Evolutionary conservation across 768 basidiomycete genomes (phyloP).

Genomic region (Tylopilus sp.): DNA sequence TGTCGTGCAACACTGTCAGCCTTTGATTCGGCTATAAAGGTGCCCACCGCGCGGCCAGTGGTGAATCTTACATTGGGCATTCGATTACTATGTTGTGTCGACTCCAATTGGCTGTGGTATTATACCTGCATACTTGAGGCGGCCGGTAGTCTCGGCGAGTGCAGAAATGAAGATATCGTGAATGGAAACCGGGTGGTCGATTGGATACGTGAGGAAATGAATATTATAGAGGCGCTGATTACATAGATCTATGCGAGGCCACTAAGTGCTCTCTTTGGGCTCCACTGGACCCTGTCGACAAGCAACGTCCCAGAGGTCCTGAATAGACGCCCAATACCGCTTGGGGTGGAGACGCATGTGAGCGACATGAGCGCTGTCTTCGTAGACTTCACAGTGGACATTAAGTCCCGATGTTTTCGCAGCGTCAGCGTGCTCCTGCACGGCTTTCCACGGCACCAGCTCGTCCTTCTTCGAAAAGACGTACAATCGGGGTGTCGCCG

Average conservation of each 20-base stretch:
- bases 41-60: too few species aligned
- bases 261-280: neutral
- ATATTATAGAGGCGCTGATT: neutral
- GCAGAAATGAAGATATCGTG: neutral
- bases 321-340: conserved; percentile 26
- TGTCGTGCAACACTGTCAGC: too few species aligned
- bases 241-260: neutral
- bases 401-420: conserved; percentile 23
- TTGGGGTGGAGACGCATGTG: conserved; percentile 29
- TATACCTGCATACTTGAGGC: neutral
- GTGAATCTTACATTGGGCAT: too few species aligned
- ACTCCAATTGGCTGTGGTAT: too few species aligned
- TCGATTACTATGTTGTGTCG: too few species aligned
- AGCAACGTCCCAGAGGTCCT: conserved; percentile 19
- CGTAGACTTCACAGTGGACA: conserved; percentile 30
- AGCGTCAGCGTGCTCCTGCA: conserved; percentile 24
- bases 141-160: neutral
- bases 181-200: neutral
- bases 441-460: conserved; percentile 26
- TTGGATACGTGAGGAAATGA: neutral
- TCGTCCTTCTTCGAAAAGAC: conserved; percentile 33
- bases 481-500: conserved; percentile 33
- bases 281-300: conserved; percentile 3
- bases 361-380: conserved; percentile 35
- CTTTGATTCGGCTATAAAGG: too few species aligned